Conservation (phyloP, 441 rosid species). For the Biscutella laevigata region DNA sequence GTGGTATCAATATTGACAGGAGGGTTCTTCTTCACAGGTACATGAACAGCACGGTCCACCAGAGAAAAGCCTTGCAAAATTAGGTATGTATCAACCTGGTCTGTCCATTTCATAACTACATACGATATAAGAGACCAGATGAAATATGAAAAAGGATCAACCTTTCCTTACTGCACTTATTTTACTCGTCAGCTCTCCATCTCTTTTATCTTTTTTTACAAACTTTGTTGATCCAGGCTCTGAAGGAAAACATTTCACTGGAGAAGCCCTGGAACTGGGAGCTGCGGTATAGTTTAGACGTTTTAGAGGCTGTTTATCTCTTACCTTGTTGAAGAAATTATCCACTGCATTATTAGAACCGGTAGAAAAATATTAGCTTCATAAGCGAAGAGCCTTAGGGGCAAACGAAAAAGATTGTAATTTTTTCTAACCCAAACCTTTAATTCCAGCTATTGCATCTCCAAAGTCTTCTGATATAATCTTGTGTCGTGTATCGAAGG, state of each 20-base stretch:
- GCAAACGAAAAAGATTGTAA: not conserved
- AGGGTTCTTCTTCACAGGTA: constrained; percentile 16
- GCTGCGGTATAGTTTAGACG: constrained; percentile 8
- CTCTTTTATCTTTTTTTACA: not conserved
- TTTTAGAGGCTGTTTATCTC: constrained; percentile 12
- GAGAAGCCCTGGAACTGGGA: constrained; percentile 7
- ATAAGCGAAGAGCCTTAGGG: not conserved
- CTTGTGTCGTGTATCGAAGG: constrained; percentile 38
- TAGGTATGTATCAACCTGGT: constrained; percentile 7
- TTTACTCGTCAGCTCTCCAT: constrained; percentile 11
- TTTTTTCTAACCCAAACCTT: constrained; percentile 31
- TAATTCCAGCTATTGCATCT: constrained; percentile 38
- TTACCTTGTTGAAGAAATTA: constrained; percentile 33
- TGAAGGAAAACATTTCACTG: not conserved
- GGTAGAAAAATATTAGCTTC: constrained; percentile 1
- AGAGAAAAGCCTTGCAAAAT: constrained; percentile 3
- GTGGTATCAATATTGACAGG: constrained; percentile 1
- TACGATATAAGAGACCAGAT: not conserved
- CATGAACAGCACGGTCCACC: constrained; percentile 1
- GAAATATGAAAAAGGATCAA: not conserved
- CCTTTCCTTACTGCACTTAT: constrained; percentile 9
- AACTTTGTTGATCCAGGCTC: not conserved
- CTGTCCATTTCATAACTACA: not conserved
- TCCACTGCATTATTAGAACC: constrained; percentile 35
- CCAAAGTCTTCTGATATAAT: constrained; percentile 29